A percentile compares a stretch with the other conserved stretches of the same genome.
phyloP scores from a whole-genome alignment of 805 yeast genomes.

The Komagataella populi region DNA sequence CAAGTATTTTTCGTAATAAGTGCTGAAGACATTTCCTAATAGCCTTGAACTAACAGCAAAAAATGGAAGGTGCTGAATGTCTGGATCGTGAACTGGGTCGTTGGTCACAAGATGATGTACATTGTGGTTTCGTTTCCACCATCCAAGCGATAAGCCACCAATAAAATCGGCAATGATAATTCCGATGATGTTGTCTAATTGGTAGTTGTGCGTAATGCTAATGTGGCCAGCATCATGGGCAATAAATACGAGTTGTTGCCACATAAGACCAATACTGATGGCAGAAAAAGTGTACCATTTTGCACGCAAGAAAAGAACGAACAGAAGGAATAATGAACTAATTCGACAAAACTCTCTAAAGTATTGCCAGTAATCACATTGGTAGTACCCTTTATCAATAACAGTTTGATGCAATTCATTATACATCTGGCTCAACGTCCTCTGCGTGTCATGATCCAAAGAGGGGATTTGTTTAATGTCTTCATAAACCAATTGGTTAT shows the following conservation, averaged over 20 bases:
- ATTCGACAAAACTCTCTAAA: constrained; percentile 57
- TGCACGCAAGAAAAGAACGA: constrained; percentile 33
- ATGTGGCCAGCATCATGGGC: constrained; percentile 90
- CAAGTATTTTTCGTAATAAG: constrained; percentile 59
- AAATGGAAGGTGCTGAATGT: constrained; percentile 85
- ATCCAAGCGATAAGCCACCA: constrained; percentile 84
- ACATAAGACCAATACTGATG: constrained; percentile 51
- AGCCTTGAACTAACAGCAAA: constrained; percentile 72
- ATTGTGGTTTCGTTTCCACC: constrained; percentile 94
- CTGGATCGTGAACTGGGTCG: constrained; percentile 91
- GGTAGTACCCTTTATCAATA: constrained; percentile 45
- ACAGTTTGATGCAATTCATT: constrained; percentile 43
- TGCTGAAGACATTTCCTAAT: constrained; percentile 59
- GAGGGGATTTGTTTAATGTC: constrained; percentile 50
- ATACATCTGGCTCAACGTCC: constrained; percentile 39
- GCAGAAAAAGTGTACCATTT: constrained; percentile 44
- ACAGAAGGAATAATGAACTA: constrained; percentile 31
- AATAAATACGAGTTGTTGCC: constrained; percentile 85
- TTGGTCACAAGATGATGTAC: constrained; percentile 90
- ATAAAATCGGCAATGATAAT: constrained; percentile 59
- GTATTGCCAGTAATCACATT: constrained; percentile 65
- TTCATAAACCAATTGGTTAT: constrained; percentile 35
- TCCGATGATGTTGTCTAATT: constrained; percentile 62
- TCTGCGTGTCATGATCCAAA: constrained; percentile 58
- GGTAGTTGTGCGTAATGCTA: constrained; percentile 70